Evolutionary conservation across 2,329 filamentous ascomycete species (phyloP), one percentile per base, ranked within the genome.

Genomic region (Calonectria pseudoturangicola): DNA sequence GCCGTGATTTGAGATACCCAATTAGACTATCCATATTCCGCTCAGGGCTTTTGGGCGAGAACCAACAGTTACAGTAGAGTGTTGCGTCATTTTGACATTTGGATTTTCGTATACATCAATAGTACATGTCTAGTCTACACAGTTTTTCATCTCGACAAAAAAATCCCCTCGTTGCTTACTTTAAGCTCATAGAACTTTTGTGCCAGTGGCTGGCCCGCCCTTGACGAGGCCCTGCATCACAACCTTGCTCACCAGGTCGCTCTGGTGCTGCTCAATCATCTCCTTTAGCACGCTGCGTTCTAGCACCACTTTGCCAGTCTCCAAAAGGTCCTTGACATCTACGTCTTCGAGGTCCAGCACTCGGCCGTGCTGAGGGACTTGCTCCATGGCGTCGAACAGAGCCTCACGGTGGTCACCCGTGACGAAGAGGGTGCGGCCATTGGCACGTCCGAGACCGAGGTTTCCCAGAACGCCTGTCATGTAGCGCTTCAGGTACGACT

Each of bases 261-360:
- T 93, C 86, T 93, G 89, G 80, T 98, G 95, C 76, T 88, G 85
- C 81, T 88, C 85, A 80, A 98, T 89, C 82, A 98, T 91, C 82
- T 91, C 89, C 83, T 92, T 89, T 81, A 99, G 88, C 43, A 96
- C 96, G 50, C 87, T 86, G 83, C 93, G 91, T 89, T 99, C 97
- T 80, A 99, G 92, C 73, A 99, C 92, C 73, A 99, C 87, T 80
- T 95, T 92, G 67, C 94, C 94, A 67, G 93, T 92, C 87, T 97
- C 94, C 77, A 99, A 86, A 75, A 99, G 85, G 83, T 98, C 94
- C 90, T 98, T 99, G 74, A 99, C 95, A 85, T 98, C 97, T 43
- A 99, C 95, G 74, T 98, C 93, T n/a, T 89, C 87, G 72, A 93
- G 87, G 70, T 91, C 89, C 77, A 95, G 86, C 10, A 93, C 93